These are phyloP conservation scores for Colletotrichum australisinense DNA, from an alignment of 2,329 filamentous ascomycete genomes.

Conservation along the genomic window DNA sequence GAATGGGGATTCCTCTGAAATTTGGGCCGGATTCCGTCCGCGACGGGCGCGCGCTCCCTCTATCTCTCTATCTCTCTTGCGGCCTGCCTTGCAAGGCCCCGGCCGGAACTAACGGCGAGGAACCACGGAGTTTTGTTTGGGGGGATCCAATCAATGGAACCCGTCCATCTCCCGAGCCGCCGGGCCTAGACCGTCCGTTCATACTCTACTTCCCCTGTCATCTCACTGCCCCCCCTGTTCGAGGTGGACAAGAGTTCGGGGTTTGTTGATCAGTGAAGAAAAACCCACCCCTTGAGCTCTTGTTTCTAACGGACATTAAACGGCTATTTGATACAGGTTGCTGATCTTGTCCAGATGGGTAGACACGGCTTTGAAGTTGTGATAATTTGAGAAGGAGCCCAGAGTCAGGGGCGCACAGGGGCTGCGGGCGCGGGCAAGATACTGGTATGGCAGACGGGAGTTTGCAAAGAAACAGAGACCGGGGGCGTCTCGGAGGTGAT, in stretches of 20 bases:
- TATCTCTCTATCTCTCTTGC: not conserved
- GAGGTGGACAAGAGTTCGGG: not conserved
- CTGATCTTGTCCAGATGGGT: conserved; percentile 23
- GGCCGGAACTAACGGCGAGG: not conserved
- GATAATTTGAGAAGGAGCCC: not conserved
- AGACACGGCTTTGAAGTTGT: conserved; percentile 8
- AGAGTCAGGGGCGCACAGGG: not conserved
- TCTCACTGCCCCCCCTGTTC: not conserved
- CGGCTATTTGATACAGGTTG: not conserved
- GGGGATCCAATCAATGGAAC: conserved; percentile 14
- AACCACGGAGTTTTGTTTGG: not conserved
- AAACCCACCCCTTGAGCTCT: not conserved
- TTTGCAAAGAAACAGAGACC: not conserved
- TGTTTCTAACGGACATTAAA: not conserved
- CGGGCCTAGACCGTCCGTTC: conserved; percentile 14
- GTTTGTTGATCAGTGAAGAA: conserved; percentile 3
- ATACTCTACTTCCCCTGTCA: not conserved
- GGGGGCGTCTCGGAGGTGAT: not conserved
- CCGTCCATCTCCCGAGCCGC: conserved; percentile 12
- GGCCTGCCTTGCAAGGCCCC: not conserved
- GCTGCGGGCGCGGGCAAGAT: not conserved
- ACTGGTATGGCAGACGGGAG: not conserved
- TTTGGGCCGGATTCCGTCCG: not conserved
- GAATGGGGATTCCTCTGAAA: not conserved
- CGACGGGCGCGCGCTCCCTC: not conserved